Conservation (phyloP, 2,329 filamentous ascomycete species). For the Cadophora malorum region DNA sequence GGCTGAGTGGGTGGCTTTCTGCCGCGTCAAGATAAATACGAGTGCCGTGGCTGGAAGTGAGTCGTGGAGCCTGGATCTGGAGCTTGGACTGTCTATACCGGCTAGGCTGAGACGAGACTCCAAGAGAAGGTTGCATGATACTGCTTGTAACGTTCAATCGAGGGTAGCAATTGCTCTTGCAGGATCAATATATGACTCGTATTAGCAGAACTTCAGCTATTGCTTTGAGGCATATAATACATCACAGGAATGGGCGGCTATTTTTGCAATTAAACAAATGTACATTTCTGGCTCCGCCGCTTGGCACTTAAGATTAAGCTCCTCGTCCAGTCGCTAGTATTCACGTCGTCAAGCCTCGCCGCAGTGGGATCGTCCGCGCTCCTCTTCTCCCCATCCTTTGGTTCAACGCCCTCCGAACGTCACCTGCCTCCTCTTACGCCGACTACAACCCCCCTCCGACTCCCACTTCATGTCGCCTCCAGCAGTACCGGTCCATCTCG, state of each 20-base stretch:
- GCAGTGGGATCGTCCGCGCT: not conserved
- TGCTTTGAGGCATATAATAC: conserved; percentile 2
- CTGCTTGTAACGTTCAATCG: conserved; percentile 7
- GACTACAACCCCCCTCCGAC: conserved; percentile 8
- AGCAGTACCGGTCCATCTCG: conserved; percentile 28
- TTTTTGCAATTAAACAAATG: conserved; percentile 2
- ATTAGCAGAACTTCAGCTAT: not conserved
- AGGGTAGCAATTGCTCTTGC: not conserved
- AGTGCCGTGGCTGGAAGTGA: conserved; percentile 12
- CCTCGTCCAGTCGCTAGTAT: conserved; percentile 5
- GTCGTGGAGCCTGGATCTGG: not conserved
- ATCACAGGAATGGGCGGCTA: not conserved
- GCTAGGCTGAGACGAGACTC: conserved; percentile 1
- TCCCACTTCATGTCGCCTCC: conserved; percentile 28
- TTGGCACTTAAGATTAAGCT: conserved; percentile 17
- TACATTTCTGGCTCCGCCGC: not conserved
- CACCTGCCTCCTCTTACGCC: not conserved
- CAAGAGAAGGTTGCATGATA: not conserved
- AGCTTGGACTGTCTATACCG: conserved; percentile 1
- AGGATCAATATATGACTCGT: not conserved
- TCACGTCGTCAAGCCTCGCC: conserved; percentile 15
- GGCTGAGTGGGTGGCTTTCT: conserved; percentile 8
- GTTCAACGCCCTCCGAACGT: not conserved
- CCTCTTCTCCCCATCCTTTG: conserved; percentile 10
- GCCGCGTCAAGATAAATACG: conserved; percentile 7